Conservation (phyloP, 2,329 filamentous ascomycete species). For the Ophiostoma sp. region DNA sequence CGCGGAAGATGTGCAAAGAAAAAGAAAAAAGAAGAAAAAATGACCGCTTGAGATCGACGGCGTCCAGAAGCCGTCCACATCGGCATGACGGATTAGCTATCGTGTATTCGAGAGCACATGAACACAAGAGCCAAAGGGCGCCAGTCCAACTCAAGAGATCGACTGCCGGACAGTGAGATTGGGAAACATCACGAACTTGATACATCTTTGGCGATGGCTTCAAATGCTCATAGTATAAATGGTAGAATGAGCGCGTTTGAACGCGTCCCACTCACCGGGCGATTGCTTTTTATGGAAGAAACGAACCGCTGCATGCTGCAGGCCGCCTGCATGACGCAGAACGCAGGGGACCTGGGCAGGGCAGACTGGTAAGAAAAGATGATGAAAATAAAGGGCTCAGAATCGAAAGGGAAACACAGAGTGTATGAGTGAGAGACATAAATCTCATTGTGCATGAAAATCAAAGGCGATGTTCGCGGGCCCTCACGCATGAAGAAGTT, state of each 20-base stretch:
- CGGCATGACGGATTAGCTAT: constrained; percentile 9
- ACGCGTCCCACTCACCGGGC: neutral
- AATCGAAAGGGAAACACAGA: neutral
- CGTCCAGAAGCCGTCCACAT: constrained; percentile 4
- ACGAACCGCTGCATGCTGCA: constrained; percentile 11
- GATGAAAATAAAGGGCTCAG: neutral
- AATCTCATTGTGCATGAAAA: neutral
- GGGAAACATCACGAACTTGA: neutral
- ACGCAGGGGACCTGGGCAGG: constrained; percentile 15
- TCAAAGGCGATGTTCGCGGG: neutral
- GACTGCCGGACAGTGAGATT: neutral
- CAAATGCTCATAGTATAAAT: neutral
- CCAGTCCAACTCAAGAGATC: neutral
- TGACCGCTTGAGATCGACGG: neutral
- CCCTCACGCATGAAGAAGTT: neutral
- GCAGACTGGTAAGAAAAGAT: neutral
- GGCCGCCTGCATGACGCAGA: constrained; percentile 17
- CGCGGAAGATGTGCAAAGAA: neutral
- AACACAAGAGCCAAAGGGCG: neutral
- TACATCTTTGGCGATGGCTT: neutral
- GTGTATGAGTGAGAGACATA: neutral
- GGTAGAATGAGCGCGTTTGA: neutral
- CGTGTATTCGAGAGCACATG: neutral
- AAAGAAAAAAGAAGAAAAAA: neutral
- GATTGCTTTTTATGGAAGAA: constrained; percentile 7